Percentiles rank a stretch among this genome's conserved stretches.
Evolutionary conservation across 805 yeast genomes (phyloP).

Genomic region (Ogataea siamensis): DNA sequence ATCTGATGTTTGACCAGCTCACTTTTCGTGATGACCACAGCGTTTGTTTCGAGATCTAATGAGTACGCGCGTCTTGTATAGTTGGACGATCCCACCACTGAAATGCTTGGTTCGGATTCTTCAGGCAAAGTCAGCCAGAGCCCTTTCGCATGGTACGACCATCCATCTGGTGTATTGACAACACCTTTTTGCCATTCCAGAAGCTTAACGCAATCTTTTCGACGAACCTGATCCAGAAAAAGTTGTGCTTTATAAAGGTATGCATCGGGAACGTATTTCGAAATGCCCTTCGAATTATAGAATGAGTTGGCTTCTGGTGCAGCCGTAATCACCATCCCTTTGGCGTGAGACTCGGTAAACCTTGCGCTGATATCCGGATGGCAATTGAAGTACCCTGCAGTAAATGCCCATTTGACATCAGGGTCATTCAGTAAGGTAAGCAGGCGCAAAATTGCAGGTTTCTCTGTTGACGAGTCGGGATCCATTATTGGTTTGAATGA

Average conservation of each 20-base stretch:
- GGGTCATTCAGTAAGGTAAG: slow-evolving; percentile 57
- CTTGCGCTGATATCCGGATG: slow-evolving; percentile 64
- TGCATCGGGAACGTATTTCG: slow-evolving; percentile 81
- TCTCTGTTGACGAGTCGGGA: slow-evolving; percentile 77
- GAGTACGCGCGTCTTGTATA: slow-evolving; percentile 88
- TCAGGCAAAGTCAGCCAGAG: slow-evolving; percentile 72
- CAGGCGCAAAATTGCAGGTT: slow-evolving; percentile 61
- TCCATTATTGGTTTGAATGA: slow-evolving; percentile 82
- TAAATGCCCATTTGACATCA: slow-evolving; percentile 72
- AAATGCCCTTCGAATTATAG: slow-evolving; percentile 77
- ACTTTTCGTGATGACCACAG: slow-evolving; percentile 72
- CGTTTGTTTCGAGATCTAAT: slow-evolving; percentile 86
- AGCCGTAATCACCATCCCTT: slow-evolving; percentile 80
- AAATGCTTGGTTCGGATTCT: slow-evolving; percentile 60
- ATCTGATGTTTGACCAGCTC: slow-evolving; percentile 53
- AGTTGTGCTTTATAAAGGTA: slow-evolving; percentile 71
- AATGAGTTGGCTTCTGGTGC: slow-evolving; percentile 94
- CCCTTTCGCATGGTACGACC: slow-evolving; percentile 99
- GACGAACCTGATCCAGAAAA: slow-evolving; percentile 44
- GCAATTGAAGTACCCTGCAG: slow-evolving; percentile 97
- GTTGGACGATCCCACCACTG: slow-evolving; percentile 89
- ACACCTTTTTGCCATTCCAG: slow-evolving; percentile 87
- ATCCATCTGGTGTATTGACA: slow-evolving; percentile 78
- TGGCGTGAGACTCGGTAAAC: slow-evolving; percentile 55
- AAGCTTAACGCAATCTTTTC: slow-evolving; percentile 49